phyloP scores from a whole-genome alignment of 2,329 filamentous ascomycete genomes.

The Calonectria montana region DNA sequence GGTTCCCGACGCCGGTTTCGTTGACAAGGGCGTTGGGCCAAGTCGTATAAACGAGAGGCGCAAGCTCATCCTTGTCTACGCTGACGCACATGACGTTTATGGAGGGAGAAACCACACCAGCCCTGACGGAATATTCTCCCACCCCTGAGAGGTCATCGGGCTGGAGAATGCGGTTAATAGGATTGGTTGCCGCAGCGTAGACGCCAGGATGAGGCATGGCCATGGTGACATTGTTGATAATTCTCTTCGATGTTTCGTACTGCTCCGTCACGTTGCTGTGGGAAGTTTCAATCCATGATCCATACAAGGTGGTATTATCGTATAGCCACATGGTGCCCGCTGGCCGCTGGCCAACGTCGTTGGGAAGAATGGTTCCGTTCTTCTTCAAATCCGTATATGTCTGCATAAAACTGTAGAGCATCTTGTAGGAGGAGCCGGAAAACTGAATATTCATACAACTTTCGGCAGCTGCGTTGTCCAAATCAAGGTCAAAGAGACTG shows the following conservation, averaged over 20 bases:
- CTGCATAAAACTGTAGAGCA: conserved; percentile 70
- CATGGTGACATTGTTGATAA: conserved; percentile 81
- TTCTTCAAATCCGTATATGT: conserved; percentile 64
- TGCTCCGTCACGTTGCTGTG: conserved; percentile 63
- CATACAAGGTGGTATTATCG: conserved; percentile 78
- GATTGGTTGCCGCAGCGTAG: conserved; percentile 70
- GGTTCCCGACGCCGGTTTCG: conserved; percentile 48
- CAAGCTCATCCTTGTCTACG: conserved; percentile 68
- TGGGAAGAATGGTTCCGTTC: conserved; percentile 55
- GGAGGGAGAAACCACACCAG: conserved; percentile 76
- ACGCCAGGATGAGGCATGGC: conserved; percentile 81
- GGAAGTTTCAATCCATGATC: conserved; percentile 73
- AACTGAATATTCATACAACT: conserved; percentile 78
- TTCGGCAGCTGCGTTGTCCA: conserved; percentile 52
- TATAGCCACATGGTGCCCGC: conserved; percentile 71
- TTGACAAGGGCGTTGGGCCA: conserved; percentile 63
- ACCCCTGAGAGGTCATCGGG: conserved; percentile 73
- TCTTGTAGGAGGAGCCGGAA: conserved; percentile 73
- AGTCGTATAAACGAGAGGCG: conserved; percentile 70
- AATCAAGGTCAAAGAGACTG: conserved; percentile 65
- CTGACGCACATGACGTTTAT: conserved; percentile 81
- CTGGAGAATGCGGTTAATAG: conserved; percentile 75
- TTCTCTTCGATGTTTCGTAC: conserved; percentile 62
- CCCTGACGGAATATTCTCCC: conserved; percentile 75
- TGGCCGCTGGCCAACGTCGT: conserved; percentile 62